A percentile compares a stretch with the other conserved stretches of the same genome.
phyloP scores from a whole-genome alignment of 1,139 yeast species.

The Yamadazyma conglobata region DNA sequence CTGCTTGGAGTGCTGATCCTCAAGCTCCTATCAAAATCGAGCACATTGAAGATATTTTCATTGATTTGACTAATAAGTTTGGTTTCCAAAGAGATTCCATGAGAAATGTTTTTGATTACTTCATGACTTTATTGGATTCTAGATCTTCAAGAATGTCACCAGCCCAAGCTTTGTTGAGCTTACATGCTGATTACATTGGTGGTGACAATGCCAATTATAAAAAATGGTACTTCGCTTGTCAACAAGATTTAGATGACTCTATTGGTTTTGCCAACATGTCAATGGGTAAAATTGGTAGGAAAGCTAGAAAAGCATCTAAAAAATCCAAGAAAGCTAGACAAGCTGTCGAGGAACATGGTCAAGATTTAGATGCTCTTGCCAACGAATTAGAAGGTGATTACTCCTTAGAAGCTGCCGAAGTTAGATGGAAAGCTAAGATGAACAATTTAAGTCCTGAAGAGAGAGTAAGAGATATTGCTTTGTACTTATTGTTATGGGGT shows the following conservation, averaged over 20 bases:
- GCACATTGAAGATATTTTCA: conserved; percentile 88
- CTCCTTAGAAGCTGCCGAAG: conserved; percentile 51
- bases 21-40: conserved; percentile 77
- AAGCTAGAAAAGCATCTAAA: conserved; percentile 52
- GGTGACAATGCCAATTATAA: conserved; percentile 44
- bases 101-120: conserved; percentile 95
- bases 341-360: conserved; percentile 50
- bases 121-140: conserved; percentile 91
- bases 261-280: conserved; percentile 58
- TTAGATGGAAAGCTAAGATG: conserved; percentile 52
- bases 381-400: conserved; percentile 87
- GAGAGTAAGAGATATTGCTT: conserved; percentile 85
- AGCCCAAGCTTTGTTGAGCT: conserved; percentile 83
- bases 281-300: conserved; percentile 63
- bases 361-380: conserved; percentile 52
- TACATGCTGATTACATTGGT: conserved; percentile 89
- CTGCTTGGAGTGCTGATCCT: conserved; percentile 93
- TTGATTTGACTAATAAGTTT: conserved; percentile 83
- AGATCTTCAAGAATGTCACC: conserved; percentile 97
- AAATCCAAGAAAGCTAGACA: conserved; percentile 60
- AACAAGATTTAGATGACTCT: conserved; percentile 38
- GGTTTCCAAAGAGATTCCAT: conserved; percentile 98
- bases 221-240: conserved; percentile 45
- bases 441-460: conserved; percentile 54
- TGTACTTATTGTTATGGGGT: conserved; percentile 93